A percentile compares a stretch with the other conserved stretches of the same genome.
phyloP scores from a whole-genome alignment of 2,329 filamentous ascomycete genomes.

The Didymella keratinophila region DNA sequence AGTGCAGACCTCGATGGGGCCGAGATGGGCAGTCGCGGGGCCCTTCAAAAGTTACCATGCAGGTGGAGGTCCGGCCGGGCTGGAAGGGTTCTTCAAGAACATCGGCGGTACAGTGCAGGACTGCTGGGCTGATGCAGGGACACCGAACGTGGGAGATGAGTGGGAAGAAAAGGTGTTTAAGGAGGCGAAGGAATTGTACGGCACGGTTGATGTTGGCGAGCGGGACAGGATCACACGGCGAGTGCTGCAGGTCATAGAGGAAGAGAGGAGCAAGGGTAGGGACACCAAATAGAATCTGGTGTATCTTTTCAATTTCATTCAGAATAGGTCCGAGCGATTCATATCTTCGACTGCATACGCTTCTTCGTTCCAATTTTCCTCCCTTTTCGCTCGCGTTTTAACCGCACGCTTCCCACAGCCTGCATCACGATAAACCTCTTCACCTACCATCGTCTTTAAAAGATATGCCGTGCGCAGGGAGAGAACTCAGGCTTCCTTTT shows the following conservation, averaged over 20 bases:
- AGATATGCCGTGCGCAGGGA: background rate
- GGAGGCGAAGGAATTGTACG: conserved; percentile 59
- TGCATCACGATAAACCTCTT: background rate
- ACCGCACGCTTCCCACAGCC: background rate
- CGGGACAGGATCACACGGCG: conserved; percentile 54
- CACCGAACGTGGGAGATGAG: conserved; percentile 51
- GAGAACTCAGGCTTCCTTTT: conserved; percentile 29
- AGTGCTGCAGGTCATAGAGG: conserved; percentile 51
- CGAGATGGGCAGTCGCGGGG: conserved; percentile 50
- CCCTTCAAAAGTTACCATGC: conserved; percentile 68
- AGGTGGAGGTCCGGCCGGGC: conserved; percentile 63
- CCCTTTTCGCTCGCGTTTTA: background rate
- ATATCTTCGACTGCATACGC: background rate
- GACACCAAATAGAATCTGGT: background rate
- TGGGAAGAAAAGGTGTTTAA: conserved; percentile 59
- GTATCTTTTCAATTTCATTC: background rate
- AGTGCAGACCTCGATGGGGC: conserved; percentile 40
- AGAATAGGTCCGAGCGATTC: background rate
- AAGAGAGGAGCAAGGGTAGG: conserved; percentile 31
- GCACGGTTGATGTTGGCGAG: conserved; percentile 51
- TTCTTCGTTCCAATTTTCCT: background rate
- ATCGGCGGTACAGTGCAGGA: conserved; percentile 63
- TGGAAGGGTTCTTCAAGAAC: conserved; percentile 63
- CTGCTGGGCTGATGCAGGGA: conserved; percentile 62
- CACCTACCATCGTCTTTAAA: background rate